Evolutionary conservation across 345 rosid genomes (phyloP), one percentile per base, ranked within the genome.

Genomic region (Gossypium raimondii): DNA sequence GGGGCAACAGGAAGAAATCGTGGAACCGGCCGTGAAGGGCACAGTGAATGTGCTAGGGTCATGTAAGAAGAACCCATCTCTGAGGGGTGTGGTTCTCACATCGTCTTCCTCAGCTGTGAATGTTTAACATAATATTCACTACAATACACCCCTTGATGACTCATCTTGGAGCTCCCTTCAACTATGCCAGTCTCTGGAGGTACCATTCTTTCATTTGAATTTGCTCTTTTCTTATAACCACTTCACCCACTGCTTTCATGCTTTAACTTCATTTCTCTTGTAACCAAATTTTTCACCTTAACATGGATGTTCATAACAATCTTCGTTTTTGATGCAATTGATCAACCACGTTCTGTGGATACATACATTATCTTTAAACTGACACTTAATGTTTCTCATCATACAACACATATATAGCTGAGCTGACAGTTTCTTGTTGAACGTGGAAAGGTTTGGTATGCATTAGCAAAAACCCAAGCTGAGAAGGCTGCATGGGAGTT

Each of bases 401-500:
- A 44, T 45, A 20, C 6, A 25, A 34, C 41, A 34, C 7, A 34
- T 34, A 34, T 4, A 34, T 34, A 34, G 41, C 41, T 5, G 9
- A 69, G 76, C 80, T 83, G 78, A 80, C 68, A 29, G 25, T 62
- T 63, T 50, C 12, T 70, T 69, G n/a, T 51, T 44, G 25, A 20
- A 41, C 47, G 47, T 44, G 76, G 44, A 43, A 77, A 93, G 98
- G 34, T 78, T 34, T 92, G 98, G 98, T 92, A 94, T 68, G 79
- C 81, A 12, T 68, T 94, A 75, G 86, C 97, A 11, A 94, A 94
- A 81, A 89, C 91, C 7, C 77, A 87, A 48, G 95, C 98, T 0
- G 98, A 94, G 81, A 89, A 84, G 79, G 94, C 92, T 22, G 97
- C 98, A 51, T 90, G 97, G 98, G 86, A 87, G 29, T 94, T 88